These are phyloP conservation scores for Phycomyces blakesleeanus DNA, from an alignment of 192 early-diverging fungal species.

Conservation along the genomic window DNA sequence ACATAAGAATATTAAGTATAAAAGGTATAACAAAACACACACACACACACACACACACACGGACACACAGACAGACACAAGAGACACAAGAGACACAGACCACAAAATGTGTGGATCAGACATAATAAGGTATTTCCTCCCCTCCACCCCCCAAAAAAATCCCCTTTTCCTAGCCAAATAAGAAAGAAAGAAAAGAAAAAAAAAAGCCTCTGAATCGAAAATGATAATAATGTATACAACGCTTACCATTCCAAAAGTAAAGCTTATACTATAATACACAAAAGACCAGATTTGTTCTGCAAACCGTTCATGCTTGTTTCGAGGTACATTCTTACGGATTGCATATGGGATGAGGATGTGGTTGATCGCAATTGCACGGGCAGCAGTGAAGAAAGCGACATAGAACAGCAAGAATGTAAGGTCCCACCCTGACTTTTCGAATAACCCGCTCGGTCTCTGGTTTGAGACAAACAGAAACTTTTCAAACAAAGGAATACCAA, in stretches of 20 bases:
- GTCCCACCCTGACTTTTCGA: conserved; percentile 57
- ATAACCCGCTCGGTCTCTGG: conserved; percentile 31
- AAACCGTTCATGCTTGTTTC: conserved; percentile 52
- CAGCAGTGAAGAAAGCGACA: conserved; percentile 58
- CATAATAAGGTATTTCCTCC: too few species aligned
- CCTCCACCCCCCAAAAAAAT: too few species aligned
- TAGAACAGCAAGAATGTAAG: conserved; percentile 62
- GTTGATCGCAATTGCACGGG: conserved; percentile 53
- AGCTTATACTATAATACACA: conserved; percentile 63
- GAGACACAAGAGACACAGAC: not conserved
- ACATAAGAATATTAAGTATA: too few species aligned
- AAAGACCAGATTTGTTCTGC: conserved; percentile 70
- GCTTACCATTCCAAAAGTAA: conserved; percentile 56
- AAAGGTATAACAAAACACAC: too few species aligned
- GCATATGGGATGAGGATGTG: conserved; percentile 44
- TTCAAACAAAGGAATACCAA: conserved; percentile 27
- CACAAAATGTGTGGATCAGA: not conserved
- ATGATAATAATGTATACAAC: not conserved
- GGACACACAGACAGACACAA: not conserved
- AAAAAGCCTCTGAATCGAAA: not conserved
- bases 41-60: not conserved
- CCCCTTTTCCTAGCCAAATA: too few species aligned
- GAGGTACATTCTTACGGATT: conserved; percentile 20
- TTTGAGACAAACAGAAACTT: conserved; percentile 32
- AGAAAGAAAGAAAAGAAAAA: too few species aligned